Evolutionary conservation across 2,329 filamentous ascomycete species (phyloP).

Genomic region (Hortaea werneckii): DNA sequence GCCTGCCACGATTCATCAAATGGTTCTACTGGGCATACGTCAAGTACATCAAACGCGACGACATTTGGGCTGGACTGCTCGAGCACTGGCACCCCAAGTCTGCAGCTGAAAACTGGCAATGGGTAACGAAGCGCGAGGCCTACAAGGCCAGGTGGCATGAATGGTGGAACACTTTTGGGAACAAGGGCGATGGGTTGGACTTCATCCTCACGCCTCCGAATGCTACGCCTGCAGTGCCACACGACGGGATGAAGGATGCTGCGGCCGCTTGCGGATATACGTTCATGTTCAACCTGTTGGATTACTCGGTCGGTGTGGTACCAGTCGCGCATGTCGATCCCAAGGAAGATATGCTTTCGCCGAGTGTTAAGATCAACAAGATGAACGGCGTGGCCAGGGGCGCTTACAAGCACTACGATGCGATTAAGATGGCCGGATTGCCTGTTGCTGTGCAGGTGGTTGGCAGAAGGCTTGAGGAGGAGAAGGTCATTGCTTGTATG

Average conservation of each 20-base stretch:
- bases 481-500: constrained; percentile 79
- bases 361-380: constrained; percentile 48
- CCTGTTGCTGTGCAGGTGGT: constrained; percentile 81
- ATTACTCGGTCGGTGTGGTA: constrained; percentile 74
- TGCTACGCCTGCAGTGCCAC: constrained; percentile 79
- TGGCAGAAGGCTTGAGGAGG: constrained; percentile 69
- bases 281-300: constrained; percentile 84
- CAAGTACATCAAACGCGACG: constrained; percentile 68
- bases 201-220: constrained; percentile 78
- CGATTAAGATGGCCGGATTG: constrained; percentile 71
- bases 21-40: constrained; percentile 85
- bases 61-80: constrained; percentile 68
- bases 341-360: constrained; percentile 54
- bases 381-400: constrained; percentile 73
- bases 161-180: constrained; percentile 65
- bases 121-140: constrained; percentile 65
- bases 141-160: constrained; percentile 72
- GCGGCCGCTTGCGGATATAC: constrained; percentile 86
- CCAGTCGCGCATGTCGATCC: constrained; percentile 79
- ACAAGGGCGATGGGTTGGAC: constrained; percentile 44
- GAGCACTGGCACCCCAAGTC: constrained; percentile 63
- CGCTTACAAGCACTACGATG: constrained; percentile 79
- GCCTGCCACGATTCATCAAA: constrained; percentile 61
- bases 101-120: constrained; percentile 70
- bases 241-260: constrained; percentile 75